phyloP scores from a whole-genome alignment of 306 rosid genomes.

The Sicyos baderoa region DNA sequence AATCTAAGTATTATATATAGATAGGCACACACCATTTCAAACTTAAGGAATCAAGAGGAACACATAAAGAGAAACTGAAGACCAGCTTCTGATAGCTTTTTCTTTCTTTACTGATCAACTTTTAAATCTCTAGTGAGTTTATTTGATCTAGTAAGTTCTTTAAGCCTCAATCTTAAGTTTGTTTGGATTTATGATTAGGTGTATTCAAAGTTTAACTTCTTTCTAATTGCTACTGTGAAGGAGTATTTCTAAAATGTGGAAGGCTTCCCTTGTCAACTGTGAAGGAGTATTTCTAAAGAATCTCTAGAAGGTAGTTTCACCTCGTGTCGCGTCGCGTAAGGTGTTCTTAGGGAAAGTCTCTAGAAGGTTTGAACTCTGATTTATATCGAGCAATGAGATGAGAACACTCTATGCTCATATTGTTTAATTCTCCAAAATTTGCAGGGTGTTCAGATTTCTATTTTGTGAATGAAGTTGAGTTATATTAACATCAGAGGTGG shows the following conservation, averaged over 20 bases:
- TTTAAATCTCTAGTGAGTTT: too few relatives aligned
- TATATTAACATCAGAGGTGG: too few relatives aligned
- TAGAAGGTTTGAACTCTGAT: background rate
- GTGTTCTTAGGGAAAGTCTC: background rate
- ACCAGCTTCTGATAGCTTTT: too few relatives aligned
- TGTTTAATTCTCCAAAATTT: too few relatives aligned
- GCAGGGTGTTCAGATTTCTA: background rate
- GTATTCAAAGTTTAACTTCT: background rate
- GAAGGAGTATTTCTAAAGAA: background rate
- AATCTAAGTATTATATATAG: background rate
- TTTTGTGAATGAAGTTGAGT: background rate
- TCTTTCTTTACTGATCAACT: too few relatives aligned
- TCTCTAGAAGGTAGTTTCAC: background rate
- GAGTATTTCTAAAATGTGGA: background rate
- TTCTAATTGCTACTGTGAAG: background rate
- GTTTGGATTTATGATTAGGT: background rate
- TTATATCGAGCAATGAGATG: background rate
- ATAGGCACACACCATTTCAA: background rate
- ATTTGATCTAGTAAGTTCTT: background rate
- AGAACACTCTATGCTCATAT: too few relatives aligned
- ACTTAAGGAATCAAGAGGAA: background rate
- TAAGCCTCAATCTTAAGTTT: background rate
- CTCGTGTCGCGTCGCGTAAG: background rate
- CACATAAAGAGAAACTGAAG: background rate
- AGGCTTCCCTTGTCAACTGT: too few relatives aligned